Base-by-base conservation (phyloP, 345 rosid species). In the Ceriops tagal region DNA sequence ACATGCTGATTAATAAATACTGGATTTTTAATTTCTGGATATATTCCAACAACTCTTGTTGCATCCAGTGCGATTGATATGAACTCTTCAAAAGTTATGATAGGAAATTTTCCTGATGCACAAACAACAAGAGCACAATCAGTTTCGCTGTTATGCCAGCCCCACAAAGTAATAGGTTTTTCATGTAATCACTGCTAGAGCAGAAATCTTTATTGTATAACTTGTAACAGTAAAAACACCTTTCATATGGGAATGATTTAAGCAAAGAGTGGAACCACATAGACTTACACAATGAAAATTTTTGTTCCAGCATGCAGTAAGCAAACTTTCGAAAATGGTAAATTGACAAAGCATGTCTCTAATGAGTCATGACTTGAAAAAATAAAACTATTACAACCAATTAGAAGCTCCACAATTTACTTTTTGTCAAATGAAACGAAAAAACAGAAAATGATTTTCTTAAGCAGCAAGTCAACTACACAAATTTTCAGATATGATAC, bases 21-120 rank as follows among this genome's bases (percentile, higher is more conserved):
- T 3, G 99, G 99, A 70, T 88, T 86, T 75, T 95, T 95, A 27
- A 95, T 95, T 87, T 95, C 99, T 2, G 99, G 97, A 80, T 95
- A 95, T 72, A 95, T 95, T 32, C 99, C 99, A 57, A 92, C 96
- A 64, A 89, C 83, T 85, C 98, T 83, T 34, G 85, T 68, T 21
- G 97, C 96, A 80, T 91, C 90, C 65, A 87, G 71, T 43, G 95
- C 98, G 37, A 93, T 91, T 62, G 97, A 65, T 71, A 93, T 93
- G 83, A 66, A 93, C 79, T 89, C 96, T 52, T 93, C 96, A 61
- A 93, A 89, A 53, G 97, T 89, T 69, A 91, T 86, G 35, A 93
- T 91, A 6, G 83, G 67, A 78, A 83, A 93, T 72, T 80, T 91
- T 62, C 97, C 98, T 93, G 88, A 62, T n/a, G 30, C 70, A 61